Conservation (phyloP, 805 yeast genomes). For the Myxozyma udenii region DNA sequence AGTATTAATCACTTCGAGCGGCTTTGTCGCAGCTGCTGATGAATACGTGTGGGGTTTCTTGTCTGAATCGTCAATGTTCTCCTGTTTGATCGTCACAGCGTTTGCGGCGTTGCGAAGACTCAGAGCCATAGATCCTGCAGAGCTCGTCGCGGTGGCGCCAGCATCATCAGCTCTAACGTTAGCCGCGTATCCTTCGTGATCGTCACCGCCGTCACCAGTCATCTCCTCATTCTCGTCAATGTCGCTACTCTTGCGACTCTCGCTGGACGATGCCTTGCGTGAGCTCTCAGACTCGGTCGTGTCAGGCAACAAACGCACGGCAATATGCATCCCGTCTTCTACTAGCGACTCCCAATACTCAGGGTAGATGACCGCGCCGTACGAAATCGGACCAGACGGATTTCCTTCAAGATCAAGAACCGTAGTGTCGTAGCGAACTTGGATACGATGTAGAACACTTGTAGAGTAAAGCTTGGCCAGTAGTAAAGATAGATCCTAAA, state of each 20-base stretch:
- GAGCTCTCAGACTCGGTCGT: background rate
- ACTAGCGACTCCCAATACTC: conserved; percentile 29
- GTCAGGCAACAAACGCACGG: conserved; percentile 17
- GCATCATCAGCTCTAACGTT: background rate
- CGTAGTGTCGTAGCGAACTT: conserved; percentile 28
- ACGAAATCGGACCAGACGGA: conserved; percentile 18
- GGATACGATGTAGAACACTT: conserved; percentile 21
- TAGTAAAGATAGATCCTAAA: conserved; percentile 17
- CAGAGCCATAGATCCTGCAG: background rate
- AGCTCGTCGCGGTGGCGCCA: background rate
- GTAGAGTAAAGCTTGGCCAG: conserved; percentile 18
- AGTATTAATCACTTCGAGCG: conserved; percentile 12
- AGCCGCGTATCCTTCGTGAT: background rate
- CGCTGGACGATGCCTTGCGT: background rate
- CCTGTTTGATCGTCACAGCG: background rate
- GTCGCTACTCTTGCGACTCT: background rate
- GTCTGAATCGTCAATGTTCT: background rate
- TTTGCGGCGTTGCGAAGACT: background rate
- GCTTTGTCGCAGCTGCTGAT: conserved; percentile 15
- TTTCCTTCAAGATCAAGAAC: conserved; percentile 22
- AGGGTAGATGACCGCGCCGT: conserved; percentile 28
- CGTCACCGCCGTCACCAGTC: background rate
- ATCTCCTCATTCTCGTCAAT: background rate
- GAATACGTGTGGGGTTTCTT: conserved; percentile 19
- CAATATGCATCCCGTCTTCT: conserved; percentile 27